These are phyloP conservation scores for Hordeum pubiflorum DNA, from an alignment of 202 grass and related monocot genomes.

Conservation along the genomic window DNA sequence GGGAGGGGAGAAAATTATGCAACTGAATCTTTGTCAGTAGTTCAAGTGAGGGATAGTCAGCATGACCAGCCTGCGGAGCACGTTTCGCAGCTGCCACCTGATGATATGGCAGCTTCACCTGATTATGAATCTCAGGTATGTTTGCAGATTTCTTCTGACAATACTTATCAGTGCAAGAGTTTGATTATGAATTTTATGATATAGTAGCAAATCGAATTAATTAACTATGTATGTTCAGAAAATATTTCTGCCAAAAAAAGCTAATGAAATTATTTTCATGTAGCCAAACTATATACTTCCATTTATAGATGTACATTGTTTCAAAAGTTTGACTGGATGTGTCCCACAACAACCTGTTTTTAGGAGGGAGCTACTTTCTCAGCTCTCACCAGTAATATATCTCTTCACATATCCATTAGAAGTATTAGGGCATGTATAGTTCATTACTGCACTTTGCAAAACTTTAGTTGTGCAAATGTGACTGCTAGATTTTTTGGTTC, in stretches of 20 bases:
- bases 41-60: constrained; percentile 24
- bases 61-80: constrained; percentile 18
- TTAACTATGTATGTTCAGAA: neutral
- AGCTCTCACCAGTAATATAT: neutral
- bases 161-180: neutral
- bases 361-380: neutral
- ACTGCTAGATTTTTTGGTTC: neutral
- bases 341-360: neutral
- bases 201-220: neutral
- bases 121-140: constrained; percentile 81
- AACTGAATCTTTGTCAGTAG: constrained; percentile 16
- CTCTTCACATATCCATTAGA: neutral
- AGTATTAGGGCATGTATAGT: neutral
- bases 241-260: neutral
- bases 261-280: neutral
- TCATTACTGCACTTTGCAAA: neutral
- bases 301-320: neutral
- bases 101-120: constrained; percentile 38
- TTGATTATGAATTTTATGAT: neutral
- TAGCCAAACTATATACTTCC: neutral
- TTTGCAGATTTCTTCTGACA: neutral
- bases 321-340: neutral
- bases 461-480: neutral
- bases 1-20: constrained; percentile 22
- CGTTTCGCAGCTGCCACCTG: constrained; percentile 32